Base-by-base conservation (phyloP, 805 yeast species). In the Torulaspora indica region DNA sequence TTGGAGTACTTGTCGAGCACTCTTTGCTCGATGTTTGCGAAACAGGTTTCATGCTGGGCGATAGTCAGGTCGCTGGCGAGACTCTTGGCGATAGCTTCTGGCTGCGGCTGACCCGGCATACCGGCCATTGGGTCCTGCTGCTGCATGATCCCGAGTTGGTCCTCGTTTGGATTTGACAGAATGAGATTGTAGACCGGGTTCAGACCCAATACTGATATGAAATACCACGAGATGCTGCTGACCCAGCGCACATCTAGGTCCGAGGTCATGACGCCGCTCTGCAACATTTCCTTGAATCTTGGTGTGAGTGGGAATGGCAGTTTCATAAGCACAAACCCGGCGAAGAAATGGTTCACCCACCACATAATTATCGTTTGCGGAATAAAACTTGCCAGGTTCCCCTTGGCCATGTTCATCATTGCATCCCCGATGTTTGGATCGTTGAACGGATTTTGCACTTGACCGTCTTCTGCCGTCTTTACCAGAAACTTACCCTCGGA, bases 341-440 rank as follows among this genome's bases (percentile, higher is more conserved):
- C 87, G 64, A 88, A 93, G 68, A 91, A 90, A 57, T 81, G 85
- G 58, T 86, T 87, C 48, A 91, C 91, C 96, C 97, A 93, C 58
- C 89, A 88, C 96, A 93, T 90, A 52, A 90, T 84, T 31, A 90
- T 64, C 0, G 96, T 87, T 68, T 93, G 98, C 1, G 98, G 97
- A 14, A 89, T 77, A 61, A 82, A 86, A 65, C 80, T 86, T 59
- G 90, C 82, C 51, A 88, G 69, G 60, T 88, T 90, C 7, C 83
- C 82, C 60, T 88, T 88, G 46, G 89, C 76, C 82, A 86, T 81
- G 38, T 74, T 75, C 72, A 82, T 72, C 73, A 93, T 68, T 17
- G 81, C 78, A 44, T 89, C 96, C 48, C 82, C 74, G 22, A 82
- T 73, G 38, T 72, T 71, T 3, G 95, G 82, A 55, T 87, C 95